Evolutionary conservation across 176 grass and related monocot genomes (phyloP).

Genomic region (Luzula sylvatica): DNA sequence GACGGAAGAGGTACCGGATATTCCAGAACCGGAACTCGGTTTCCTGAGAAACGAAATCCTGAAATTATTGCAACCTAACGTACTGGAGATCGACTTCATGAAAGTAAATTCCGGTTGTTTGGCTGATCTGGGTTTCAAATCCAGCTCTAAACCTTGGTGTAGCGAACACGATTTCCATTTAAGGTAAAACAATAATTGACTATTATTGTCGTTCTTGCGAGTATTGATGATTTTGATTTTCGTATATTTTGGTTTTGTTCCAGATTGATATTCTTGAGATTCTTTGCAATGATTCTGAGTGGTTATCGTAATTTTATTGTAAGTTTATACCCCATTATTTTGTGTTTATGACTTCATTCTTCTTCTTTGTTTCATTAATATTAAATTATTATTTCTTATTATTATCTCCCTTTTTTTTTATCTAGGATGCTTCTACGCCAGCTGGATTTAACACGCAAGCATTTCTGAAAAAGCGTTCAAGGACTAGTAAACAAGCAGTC

Average conservation of each 20-base stretch:
- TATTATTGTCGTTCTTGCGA: constrained; percentile 1
- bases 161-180: constrained; percentile 93
- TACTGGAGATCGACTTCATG: constrained; percentile 88
- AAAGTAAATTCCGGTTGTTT: constrained; percentile 89
- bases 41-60: constrained; percentile 94
- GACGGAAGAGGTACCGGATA: constrained; percentile 81
- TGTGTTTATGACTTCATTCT: constrained; percentile 11
- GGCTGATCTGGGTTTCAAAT: constrained; percentile 46
- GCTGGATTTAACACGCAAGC: constrained; percentile 98
- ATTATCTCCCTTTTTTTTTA: constrained; percentile 18
- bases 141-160: constrained; percentile 65
- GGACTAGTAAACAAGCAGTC: constrained; percentile 64
- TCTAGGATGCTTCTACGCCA: constrained; percentile 65
- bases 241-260: constrained; percentile 30
- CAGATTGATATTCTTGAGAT: constrained; percentile 99
- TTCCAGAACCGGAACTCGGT: constrained; percentile 71
- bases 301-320: constrained; percentile 99
- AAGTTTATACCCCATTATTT: constrained; percentile 36
- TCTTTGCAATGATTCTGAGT: constrained; percentile 87
- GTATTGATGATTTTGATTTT: constrained; percentile 22
- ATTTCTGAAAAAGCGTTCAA: constrained; percentile 96
- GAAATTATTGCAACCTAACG: constrained; percentile 90
- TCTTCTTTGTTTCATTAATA: constrained; percentile 16
- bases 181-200: constrained; percentile 45
- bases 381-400: too few relatives aligned